Percentiles rank a stretch among this genome's conserved stretches.
phyloP scores from a whole-genome alignment of 2,329 filamentous ascomycete genomes.

The Exutisphaerella laricina region DNA sequence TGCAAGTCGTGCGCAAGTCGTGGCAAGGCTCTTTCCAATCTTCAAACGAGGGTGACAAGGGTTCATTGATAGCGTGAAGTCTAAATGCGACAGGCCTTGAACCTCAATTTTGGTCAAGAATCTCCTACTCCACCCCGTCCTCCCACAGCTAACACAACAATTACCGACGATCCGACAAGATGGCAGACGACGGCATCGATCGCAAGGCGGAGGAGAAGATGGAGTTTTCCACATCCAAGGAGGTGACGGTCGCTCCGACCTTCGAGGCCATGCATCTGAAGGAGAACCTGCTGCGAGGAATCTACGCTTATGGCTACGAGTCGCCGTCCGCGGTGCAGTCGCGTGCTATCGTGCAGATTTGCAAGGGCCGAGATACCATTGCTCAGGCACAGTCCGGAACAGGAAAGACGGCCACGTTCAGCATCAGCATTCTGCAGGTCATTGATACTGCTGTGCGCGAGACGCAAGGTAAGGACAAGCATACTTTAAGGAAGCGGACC shows the following conservation, averaged over 20 bases:
- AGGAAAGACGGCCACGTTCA: constrained; percentile 99
- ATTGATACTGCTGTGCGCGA: constrained; percentile 91
- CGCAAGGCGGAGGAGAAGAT: constrained; percentile 92
- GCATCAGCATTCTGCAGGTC: constrained; percentile 98
- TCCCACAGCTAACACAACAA: constrained; percentile 4
- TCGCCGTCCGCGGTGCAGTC: constrained; percentile 97
- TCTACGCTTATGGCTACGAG: constrained; percentile 98
- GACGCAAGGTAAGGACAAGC: constrained; percentile 78
- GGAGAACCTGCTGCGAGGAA: constrained; percentile 91
- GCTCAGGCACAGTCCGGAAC: constrained; percentile 98
- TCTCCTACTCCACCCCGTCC: constrained; percentile 1
- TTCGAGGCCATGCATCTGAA: constrained; percentile 90
- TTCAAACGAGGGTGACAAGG: neutral
- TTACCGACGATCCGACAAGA: constrained; percentile 46
- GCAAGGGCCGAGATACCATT: constrained; percentile 98
- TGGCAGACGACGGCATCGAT: constrained; percentile 84
- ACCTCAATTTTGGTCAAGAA: neutral
- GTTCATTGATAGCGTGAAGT: neutral
- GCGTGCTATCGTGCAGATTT: constrained; percentile 96
- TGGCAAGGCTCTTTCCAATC: neutral
- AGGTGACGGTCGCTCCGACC: constrained; percentile 90
- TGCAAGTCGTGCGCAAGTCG: constrained; percentile 4
- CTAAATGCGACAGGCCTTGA: neutral
- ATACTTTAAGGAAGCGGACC: neutral
- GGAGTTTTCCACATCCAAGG: constrained; percentile 97